Percentiles rank a stretch among this genome's conserved stretches.
Evolutionary conservation across 2,329 filamentous ascomycete genomes (phyloP).

Genomic region (Boeremia exigua): DNA sequence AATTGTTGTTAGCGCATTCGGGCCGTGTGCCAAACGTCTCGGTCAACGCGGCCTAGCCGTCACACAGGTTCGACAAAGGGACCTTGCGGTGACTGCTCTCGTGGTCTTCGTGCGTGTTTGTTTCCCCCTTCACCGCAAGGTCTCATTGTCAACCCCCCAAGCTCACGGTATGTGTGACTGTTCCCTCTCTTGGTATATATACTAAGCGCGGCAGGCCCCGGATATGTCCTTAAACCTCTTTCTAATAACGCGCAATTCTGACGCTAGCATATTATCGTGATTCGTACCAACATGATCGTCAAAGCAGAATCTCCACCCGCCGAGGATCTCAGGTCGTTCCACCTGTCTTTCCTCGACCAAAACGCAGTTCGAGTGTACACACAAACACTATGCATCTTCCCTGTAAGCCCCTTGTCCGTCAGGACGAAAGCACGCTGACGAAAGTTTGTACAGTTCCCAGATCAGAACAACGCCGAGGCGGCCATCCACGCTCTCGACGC

Average conservation of each 20-base stretch:
- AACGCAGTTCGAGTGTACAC: conserved; percentile 43
- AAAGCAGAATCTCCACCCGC: conserved; percentile 28
- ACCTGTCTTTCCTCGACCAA: conserved; percentile 41
- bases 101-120: conserved; percentile 34
- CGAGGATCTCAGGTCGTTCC: conserved; percentile 30
- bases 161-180: conserved; percentile 29
- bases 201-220: conserved; percentile 24
- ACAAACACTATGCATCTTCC: conserved; percentile 40
- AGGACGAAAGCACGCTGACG: neutral
- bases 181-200: conserved; percentile 27
- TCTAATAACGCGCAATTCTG: conserved; percentile 26
- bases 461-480: conserved; percentile 32
- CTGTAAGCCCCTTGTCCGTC: conserved; percentile 19
- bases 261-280: conserved; percentile 25
- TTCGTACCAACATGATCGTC: conserved; percentile 34
- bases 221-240: conserved; percentile 30
- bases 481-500: conserved; percentile 34
- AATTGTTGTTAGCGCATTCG: conserved; percentile 27
- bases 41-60: conserved; percentile 35
- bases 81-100: conserved; percentile 42
- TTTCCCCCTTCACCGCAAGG: conserved; percentile 25
- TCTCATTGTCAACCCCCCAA: conserved; percentile 14
- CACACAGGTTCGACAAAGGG: conserved; percentile 31
- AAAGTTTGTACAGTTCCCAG: conserved; percentile 29
- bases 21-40: conserved; percentile 34